These are phyloP conservation scores for Alternaria angustiovoidea DNA, from an alignment of 2,329 filamentous ascomycete species.

Conservation along the genomic window DNA sequence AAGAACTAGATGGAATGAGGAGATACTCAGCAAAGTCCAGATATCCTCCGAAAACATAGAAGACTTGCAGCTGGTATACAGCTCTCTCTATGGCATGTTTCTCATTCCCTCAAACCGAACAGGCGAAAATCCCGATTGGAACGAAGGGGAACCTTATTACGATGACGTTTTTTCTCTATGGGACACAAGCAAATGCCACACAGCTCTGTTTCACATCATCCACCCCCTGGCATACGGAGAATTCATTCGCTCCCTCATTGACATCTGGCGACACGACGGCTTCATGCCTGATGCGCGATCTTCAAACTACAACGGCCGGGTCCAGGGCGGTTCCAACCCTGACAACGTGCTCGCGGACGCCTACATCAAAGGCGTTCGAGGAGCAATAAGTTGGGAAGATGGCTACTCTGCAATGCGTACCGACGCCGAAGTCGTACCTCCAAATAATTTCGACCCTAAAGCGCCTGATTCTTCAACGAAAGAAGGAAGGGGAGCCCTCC, in stretches of 20 bases:
- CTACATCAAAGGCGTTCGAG: slow-evolving; percentile 72
- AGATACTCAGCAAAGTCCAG: slow-evolving; percentile 70
- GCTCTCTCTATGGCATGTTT: slow-evolving; percentile 74
- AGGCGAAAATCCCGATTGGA: slow-evolving; percentile 74
- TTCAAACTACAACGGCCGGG: slow-evolving; percentile 73
- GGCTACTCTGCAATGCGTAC: slow-evolving; percentile 66
- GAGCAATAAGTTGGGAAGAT: slow-evolving; percentile 67
- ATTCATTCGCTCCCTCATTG: slow-evolving; percentile 71
- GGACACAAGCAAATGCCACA: slow-evolving; percentile 71
- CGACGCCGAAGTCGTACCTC: slow-evolving; percentile 70
- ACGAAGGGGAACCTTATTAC: slow-evolving; percentile 71
- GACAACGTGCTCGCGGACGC: slow-evolving; percentile 78
- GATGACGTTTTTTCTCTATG: slow-evolving; percentile 76
- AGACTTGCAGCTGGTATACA: slow-evolving; percentile 70
- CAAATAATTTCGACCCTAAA: slow-evolving; percentile 64
- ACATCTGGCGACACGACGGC: slow-evolving; percentile 71
- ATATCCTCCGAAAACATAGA: slow-evolving; percentile 65
- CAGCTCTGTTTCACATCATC: slow-evolving; percentile 70
- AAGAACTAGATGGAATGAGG: slow-evolving; percentile 65
- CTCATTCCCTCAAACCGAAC: slow-evolving; percentile 74
- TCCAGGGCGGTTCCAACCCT: slow-evolving; percentile 74
- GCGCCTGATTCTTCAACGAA: slow-evolving; percentile 69
- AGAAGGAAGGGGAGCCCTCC: slow-evolving; percentile 72
- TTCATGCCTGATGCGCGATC: slow-evolving; percentile 72
- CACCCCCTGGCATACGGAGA: slow-evolving; percentile 70